Percentiles rank a stretch among this genome's conserved stretches.
Evolutionary conservation across 2,329 filamentous ascomycete species (phyloP).

Genomic region (Boeremia exigua): DNA sequence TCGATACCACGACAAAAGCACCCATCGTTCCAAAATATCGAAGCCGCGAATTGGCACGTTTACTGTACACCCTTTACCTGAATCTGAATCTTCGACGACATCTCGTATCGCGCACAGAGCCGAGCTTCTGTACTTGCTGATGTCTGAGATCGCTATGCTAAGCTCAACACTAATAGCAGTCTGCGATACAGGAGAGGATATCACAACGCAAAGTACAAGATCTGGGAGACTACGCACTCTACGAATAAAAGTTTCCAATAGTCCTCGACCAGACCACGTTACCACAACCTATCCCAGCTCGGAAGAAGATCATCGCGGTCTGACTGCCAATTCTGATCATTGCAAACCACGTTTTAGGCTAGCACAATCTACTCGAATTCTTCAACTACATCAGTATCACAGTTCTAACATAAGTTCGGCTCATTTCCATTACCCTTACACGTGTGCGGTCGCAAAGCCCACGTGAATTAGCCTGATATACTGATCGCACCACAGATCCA

Average conservation of each 20-base stretch:
- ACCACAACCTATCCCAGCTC: not conserved
- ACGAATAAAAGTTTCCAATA: not conserved
- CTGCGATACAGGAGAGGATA: not conserved
- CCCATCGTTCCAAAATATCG: conserved; percentile 13
- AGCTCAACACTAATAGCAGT: conserved; percentile 1
- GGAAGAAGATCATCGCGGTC: conserved; percentile 35
- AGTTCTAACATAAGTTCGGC: conserved; percentile 51
- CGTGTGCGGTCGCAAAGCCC: conserved; percentile 1
- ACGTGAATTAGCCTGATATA: not conserved
- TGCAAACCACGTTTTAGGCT: conserved; percentile 58
- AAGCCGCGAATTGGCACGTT: not conserved
- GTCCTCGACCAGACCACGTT: not conserved
- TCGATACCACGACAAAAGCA: conserved; percentile 39
- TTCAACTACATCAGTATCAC: conserved; percentile 61
- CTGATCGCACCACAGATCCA: conserved; percentile 20
- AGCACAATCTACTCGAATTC: conserved; percentile 57
- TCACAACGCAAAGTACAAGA: not conserved
- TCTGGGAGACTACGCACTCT: not conserved
- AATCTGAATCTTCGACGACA: not conserved
- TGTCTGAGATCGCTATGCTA: not conserved
- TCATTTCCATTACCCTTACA: conserved; percentile 51
- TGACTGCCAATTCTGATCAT: conserved; percentile 45
- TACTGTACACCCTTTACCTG: not conserved
- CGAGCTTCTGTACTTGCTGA: conserved; percentile 7
- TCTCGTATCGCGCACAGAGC: not conserved